Base-by-base conservation (phyloP, 1,139 yeast species). In the Blastobotrys proliferans region DNA sequence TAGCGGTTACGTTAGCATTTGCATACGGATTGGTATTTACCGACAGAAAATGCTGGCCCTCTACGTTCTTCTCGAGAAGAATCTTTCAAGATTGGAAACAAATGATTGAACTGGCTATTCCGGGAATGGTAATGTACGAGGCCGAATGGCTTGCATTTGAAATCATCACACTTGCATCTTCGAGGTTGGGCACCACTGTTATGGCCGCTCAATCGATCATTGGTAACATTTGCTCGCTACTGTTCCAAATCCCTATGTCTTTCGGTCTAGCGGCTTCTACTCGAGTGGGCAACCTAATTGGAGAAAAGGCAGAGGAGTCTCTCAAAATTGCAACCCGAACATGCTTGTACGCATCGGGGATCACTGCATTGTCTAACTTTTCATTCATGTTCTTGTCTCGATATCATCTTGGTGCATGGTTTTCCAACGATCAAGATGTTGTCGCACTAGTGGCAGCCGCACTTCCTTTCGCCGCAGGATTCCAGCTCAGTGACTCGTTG, bases 191-290 rank as follows among this genome's bases (percentile, higher is more conserved):
- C 4, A 83, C 95, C 0, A 72, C 76, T 2, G 84, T 83, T 43
- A 68, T 88, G 52, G 97, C 96, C 0, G 92, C 95, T 0, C 97
- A 88, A 60, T 82, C 94, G 35, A 88, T 94, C 0, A 80, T 85
- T 1, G 83, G 94, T 2, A 81, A 94, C 5, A 72, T 86, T 41
- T 92, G 90, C 0, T 82, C 94, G 1, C 67, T 88, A 43, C 72
- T 86, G 0, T 88, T 84, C 57, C 87, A 86, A 83, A 73, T 85
- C 11, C 95, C 97, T 11, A 86, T 88, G 69, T 88, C 96, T 0
- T 77, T 87, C 4, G 83, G 95, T 26, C 86, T 88, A 24, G 95
- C 95, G 0, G 75, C 90, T 0, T 81, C 94, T 1, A 88, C 96
- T 0, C 74, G 97, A 60, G 81, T 87, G 40, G 95, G 96, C 29